Evolutionary conservation across 2,329 filamentous ascomycete genomes (phyloP).

Genomic region (Ophiostoma ulmi): DNA sequence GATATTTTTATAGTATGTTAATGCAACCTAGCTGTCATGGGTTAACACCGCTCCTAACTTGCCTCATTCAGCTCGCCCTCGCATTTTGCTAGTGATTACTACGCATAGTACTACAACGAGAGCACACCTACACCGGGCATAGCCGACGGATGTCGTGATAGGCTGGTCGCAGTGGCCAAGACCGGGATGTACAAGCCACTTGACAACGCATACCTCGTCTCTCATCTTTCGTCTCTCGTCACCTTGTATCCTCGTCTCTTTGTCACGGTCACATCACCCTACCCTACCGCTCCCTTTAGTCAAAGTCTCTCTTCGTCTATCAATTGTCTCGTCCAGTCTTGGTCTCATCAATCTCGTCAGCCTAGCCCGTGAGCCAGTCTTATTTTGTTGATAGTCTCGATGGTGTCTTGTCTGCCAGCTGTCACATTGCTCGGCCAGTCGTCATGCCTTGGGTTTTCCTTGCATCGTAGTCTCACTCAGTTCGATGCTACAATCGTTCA

Average conservation of each 20-base stretch:
- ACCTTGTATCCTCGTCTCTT: background rate
- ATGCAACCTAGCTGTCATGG: background rate
- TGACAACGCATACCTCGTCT: slow-evolving; percentile 8
- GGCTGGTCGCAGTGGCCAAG: slow-evolving; percentile 2
- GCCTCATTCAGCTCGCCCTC: background rate
- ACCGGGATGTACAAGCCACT: slow-evolving; percentile 8
- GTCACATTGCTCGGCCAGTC: background rate
- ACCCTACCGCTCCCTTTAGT: no score
- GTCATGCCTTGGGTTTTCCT: background rate
- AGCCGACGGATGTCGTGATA: slow-evolving; percentile 11
- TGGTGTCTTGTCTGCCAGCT: slow-evolving; percentile 9
- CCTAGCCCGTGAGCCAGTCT: background rate
- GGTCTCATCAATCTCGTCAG: background rate
- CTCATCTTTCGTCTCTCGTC: background rate
- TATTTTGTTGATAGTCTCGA: background rate
- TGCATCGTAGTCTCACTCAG: background rate
- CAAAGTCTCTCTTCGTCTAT: slow-evolving; percentile 5
- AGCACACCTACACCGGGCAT: background rate
- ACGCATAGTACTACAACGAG: no score
- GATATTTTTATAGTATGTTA: slow-evolving; percentile 2
- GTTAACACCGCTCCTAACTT: background rate
- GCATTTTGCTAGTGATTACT: no score
- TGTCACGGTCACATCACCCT: background rate
- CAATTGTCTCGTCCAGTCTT: background rate
- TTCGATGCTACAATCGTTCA: background rate